Evolutionary conservation across 2,329 filamentous ascomycete genomes (phyloP).

Genomic region (Colletotrichum melonis): DNA sequence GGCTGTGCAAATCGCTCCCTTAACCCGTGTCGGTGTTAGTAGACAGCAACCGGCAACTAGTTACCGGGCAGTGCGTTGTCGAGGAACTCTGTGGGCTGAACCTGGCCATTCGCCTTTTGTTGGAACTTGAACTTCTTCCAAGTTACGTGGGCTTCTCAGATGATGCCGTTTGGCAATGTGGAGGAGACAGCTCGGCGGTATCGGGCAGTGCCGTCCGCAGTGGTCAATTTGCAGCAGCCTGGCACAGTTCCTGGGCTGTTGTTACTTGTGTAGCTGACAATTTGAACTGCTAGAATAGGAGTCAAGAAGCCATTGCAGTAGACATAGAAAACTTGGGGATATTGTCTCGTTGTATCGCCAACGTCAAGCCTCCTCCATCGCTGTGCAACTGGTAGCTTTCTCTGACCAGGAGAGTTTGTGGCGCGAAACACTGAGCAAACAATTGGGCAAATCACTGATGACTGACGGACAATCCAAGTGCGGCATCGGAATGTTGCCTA

Average conservation of each 20-base stretch:
- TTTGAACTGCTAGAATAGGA: neutral
- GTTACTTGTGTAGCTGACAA: neutral
- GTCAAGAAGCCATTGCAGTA: neutral
- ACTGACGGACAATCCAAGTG: neutral
- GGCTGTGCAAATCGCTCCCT: constrained; percentile 9
- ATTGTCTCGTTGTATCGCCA: neutral
- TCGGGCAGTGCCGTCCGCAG: neutral
- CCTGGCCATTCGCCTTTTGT: neutral
- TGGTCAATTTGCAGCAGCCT: neutral
- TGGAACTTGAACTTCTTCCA: neutral
- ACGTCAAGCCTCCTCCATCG: neutral
- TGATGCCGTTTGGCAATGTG: constrained; percentile 4
- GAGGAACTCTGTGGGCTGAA: constrained; percentile 2
- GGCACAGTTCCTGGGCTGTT: neutral
- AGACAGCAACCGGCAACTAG: neutral
- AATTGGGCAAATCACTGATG: neutral
- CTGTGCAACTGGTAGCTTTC: neutral
- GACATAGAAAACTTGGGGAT: neutral
- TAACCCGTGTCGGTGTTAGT: constrained; percentile 7
- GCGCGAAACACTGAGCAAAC: neutral
- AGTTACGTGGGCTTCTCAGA: constrained; percentile 14
- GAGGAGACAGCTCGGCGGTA: constrained; percentile 14
- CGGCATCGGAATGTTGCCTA: constrained; percentile 14
- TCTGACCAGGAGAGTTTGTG: neutral
- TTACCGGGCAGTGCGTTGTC: neutral